Base-by-base conservation (phyloP, 768 basidiomycete species). In the Hericium rajendrae region DNA sequence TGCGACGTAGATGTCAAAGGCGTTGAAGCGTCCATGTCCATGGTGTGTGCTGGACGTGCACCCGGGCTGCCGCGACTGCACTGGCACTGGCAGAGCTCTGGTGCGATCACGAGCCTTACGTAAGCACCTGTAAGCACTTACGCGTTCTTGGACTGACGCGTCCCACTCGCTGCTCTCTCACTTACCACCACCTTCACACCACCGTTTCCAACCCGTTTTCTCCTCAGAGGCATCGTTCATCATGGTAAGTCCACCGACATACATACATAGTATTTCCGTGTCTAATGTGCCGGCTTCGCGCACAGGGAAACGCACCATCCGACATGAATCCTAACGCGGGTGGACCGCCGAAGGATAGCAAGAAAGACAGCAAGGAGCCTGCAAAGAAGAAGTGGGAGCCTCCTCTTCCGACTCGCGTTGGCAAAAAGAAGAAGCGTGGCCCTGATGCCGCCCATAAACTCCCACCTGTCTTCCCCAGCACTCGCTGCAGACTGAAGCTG, bases 301-400 rank as follows among this genome's bases (percentile, higher is more conserved):
- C 60, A 4, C 57, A 91, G 90, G 90, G 90, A 64, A 87, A 92
- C 66, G 71, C 84, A 68, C 78, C 86, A 54, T 91, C 89, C 51
- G 87, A 80, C 56, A 67, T 79, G 52, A 70, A 67, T 0, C 73
- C 73, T 8, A 71, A 67, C 9, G 56, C 60, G n/a, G 65, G 64
- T 41, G 67, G 67, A 38, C 60, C 60, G 24, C 61, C 58, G 49
- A 60, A 62, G 39, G 56, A 59, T 55, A 63, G 62, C 16, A 60
- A 62, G 50, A 64, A 73, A 69, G 66, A 68, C 71, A 63, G 69
- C 58, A 71, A 79, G 53, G 82, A 85, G 73, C 66, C 70, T 12
- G 76, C 80, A 69, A 82, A 85, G 73, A 97, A 97, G 83, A 94
- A 95, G 75, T 98, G 94, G 94, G 95, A 98, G 70, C 94, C 95